These are phyloP conservation scores for Schwanniomyces occidentalis DNA, from an alignment of 805 yeast species.

Conservation along the genomic window DNA sequence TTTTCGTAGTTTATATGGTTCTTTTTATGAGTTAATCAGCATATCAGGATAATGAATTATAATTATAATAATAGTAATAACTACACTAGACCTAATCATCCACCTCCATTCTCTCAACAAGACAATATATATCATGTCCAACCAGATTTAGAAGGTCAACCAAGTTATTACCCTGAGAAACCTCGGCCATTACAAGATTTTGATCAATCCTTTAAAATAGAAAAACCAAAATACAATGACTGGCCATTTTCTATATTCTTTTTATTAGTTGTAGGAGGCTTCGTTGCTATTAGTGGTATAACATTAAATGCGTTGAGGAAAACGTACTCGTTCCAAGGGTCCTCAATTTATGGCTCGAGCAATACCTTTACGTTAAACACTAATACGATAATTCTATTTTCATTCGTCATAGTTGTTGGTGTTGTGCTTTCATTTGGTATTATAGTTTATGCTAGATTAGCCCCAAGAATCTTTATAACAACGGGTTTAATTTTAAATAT, in stretches of 20 bases:
- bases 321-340: slow-evolving; percentile 57
- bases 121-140: slow-evolving; percentile 12
- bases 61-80: too few species aligned
- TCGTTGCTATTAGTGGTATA: slow-evolving; percentile 67
- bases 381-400: slow-evolving; percentile 69
- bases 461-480: slow-evolving; percentile 67
- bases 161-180: slow-evolving; percentile 24
- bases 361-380: slow-evolving; percentile 69
- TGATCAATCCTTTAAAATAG: slow-evolving; percentile 68
- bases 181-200: slow-evolving; percentile 43
- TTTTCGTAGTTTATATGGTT: too few species aligned
- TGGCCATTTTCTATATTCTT: slow-evolving; percentile 64
- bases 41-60: too few species aligned
- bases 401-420: slow-evolving; percentile 62
- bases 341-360: slow-evolving; percentile 56
- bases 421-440: slow-evolving; percentile 58
- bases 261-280: slow-evolving; percentile 54
- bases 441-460: slow-evolving; percentile 59
- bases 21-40: too few species aligned
- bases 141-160: slow-evolving; percentile 32
- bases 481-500: slow-evolving; percentile 69
- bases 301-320: slow-evolving; percentile 63
- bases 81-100: slow-evolving; percentile 4
- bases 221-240: slow-evolving; percentile 66
- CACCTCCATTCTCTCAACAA: not conserved